Conservation (phyloP, 2,329 filamentous ascomycete genomes). For the Westerdykella sp. region DNA sequence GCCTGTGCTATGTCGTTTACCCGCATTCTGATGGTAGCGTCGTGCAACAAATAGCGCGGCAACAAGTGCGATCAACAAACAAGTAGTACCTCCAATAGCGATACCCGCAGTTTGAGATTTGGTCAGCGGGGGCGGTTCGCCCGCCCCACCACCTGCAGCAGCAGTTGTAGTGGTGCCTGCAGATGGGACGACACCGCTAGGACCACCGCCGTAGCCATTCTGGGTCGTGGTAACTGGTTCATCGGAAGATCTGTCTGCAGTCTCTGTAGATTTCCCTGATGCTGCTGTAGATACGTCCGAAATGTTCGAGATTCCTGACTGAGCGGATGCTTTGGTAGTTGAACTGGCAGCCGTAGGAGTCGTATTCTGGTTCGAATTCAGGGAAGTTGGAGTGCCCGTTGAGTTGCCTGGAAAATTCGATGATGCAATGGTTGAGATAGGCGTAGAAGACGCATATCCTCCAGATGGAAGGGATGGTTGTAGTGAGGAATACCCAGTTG, state of each 20-base stretch:
- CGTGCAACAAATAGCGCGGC: conserved; percentile 29
- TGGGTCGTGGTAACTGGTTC: no score
- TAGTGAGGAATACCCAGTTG: background rate
- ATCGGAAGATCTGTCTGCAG: background rate
- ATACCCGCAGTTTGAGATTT: conserved; percentile 32
- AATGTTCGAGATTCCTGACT: conserved; percentile 1
- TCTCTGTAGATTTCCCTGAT: background rate
- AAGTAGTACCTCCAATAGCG: conserved; percentile 29
- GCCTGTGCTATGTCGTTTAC: conserved; percentile 17
- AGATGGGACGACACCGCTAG: background rate
- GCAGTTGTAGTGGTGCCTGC: conserved; percentile 8
- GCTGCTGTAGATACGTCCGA: conserved; percentile 1
- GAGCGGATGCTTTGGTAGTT: background rate
- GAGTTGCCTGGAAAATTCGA: no score
- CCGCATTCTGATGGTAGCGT: conserved; percentile 19
- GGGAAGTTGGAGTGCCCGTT: no score
- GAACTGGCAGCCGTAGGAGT: background rate
- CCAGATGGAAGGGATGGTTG: no score
- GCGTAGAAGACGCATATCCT: no score
- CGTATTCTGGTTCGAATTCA: no score
- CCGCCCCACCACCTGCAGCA: conserved; percentile 6
- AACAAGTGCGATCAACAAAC: conserved; percentile 28
- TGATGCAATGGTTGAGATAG: no score
- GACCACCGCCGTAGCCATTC: no score
- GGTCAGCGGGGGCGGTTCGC: conserved; percentile 16